These are phyloP conservation scores for Starmerella floricola DNA, from an alignment of 805 yeast genomes.

Conservation along the genomic window DNA sequence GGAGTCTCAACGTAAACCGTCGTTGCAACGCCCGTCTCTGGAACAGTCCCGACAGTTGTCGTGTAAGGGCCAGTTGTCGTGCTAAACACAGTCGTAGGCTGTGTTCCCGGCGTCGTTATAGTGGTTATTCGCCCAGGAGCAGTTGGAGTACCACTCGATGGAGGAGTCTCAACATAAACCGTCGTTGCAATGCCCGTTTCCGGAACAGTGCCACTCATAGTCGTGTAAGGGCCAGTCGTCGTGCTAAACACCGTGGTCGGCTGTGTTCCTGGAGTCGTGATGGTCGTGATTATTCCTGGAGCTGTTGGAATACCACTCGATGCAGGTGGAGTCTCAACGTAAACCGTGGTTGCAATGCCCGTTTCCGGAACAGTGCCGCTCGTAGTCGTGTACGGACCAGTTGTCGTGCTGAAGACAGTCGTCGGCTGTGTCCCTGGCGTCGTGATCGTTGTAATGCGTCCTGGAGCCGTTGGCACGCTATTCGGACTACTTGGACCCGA, in stretches of 20 bases:
- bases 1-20: neutral
- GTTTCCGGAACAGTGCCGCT: neutral
- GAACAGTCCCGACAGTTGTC: neutral
- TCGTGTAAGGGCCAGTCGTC: neutral
- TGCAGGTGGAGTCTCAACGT: neutral
- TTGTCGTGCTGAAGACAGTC: neutral
- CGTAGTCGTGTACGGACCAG: neutral
- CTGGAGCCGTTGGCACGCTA: neutral
- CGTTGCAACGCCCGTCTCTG: neutral
- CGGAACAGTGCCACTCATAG: neutral
- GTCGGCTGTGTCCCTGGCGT: neutral
- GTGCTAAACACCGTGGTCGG: neutral
- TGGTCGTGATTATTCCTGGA: neutral
- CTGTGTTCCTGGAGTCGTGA: neutral
- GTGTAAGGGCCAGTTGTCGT: neutral
- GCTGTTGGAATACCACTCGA: neutral
- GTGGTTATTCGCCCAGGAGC: neutral
- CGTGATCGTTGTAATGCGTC: neutral
- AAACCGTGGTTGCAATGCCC: too few species aligned
- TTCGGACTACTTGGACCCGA: neutral
- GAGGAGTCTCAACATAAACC: neutral
- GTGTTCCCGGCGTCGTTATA: neutral
- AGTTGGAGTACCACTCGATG: neutral
- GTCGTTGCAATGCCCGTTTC: neutral
- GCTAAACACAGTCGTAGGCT: too few species aligned